Base-by-base conservation (phyloP, 192 early-diverging fungal species). In the Dimargaris cristalligena region DNA sequence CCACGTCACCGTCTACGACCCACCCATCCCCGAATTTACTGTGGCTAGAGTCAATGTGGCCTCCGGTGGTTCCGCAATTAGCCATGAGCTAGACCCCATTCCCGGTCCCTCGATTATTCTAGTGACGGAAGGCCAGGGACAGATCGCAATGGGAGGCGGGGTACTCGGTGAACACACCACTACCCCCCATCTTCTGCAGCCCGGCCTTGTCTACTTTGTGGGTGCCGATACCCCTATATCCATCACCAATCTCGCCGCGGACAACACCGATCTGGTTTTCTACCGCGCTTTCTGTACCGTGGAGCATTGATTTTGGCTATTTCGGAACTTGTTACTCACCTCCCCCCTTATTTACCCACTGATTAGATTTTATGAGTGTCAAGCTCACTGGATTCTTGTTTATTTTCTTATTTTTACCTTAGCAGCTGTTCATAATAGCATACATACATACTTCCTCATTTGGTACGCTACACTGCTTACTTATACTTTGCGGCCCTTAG, bases 21-120 rank as follows among this genome's bases (percentile, higher is more conserved):
- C 94, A 30, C 94, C 94, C 13, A 95, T 99, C 61, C 87, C 88
- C 14, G 95, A 98, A 66, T 98, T 98, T 65, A 77, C 87, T 2
- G 87, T 98, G 47, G 65, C 86, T 11, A 64, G 79, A 26, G 90
- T 89, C 0, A 63, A 44, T 0, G 64, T 92, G 22, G 58, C 58
- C 3, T 60, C 64, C 10, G 63, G 67, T 3, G 61, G 76, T 25
- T n/a, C n/a, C n/a, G n/a, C n/a, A n/a, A 52, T 26, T 0, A 91
- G 88, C 51, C 41, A n/a, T 11, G 30, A 3, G 22, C 62, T 91
- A 33, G 62, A 66, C 3, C 74, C 75, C 1, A 57, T 91, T 18
- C 66, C 71, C 9, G 95, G 95, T 0, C 93, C 95, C 6, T 86
- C 82, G 63, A 74, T 99, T 30, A 49, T 99, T 25, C 77, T 99